phyloP scores from a whole-genome alignment of 2,329 filamentous ascomycete genomes.

The Cladosporium sp. region DNA sequence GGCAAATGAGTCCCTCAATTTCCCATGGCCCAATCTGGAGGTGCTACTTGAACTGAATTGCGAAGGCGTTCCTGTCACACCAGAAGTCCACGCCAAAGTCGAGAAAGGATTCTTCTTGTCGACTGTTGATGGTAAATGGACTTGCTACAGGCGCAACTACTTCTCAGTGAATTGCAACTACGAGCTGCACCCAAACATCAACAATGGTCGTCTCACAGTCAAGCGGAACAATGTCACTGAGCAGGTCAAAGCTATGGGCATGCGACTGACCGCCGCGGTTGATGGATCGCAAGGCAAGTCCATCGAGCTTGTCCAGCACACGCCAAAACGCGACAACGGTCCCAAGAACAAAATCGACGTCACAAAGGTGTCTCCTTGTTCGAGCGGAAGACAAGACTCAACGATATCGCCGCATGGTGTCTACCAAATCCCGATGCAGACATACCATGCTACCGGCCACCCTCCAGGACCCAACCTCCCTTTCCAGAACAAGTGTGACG shows the following conservation, averaged over 20 bases:
- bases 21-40: constrained; percentile 49
- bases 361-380: constrained; percentile 66
- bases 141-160: constrained; percentile 89
- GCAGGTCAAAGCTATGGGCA: constrained; percentile 72
- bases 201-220: constrained; percentile 58
- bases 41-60: constrained; percentile 64
- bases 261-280: constrained; percentile 81
- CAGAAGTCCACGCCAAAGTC: constrained; percentile 76
- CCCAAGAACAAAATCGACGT: constrained; percentile 74
- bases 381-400: constrained; percentile 40
- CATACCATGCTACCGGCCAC: constrained; percentile 40
- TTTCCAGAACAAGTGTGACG: constrained; percentile 38
- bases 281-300: constrained; percentile 72
- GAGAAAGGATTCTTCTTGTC: constrained; percentile 84
- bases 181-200: constrained; percentile 64
- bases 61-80: constrained; percentile 60
- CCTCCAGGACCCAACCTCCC: constrained; percentile 44
- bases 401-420: constrained; percentile 40
- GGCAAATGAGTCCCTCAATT: constrained; percentile 37
- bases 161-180: constrained; percentile 84
- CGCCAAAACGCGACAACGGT: constrained; percentile 86
- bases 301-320: constrained; percentile 86
- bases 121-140: constrained; percentile 73
- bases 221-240: constrained; percentile 50
- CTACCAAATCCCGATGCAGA: constrained; percentile 37